Conservation (phyloP, 352 stramenopile genomes). For the Phytophthora rubi region DNA sequence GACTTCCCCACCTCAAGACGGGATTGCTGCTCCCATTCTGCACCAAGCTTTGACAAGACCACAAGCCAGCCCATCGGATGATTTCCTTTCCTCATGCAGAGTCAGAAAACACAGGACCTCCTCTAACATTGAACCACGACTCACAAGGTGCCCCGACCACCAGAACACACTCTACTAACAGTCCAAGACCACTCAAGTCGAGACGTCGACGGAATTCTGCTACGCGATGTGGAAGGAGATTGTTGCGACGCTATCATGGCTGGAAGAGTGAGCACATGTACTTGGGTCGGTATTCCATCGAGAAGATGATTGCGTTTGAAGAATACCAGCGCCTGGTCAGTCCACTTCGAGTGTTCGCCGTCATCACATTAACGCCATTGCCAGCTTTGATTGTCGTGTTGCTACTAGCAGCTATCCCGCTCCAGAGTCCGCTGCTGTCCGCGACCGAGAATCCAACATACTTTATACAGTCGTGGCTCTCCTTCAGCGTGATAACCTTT, state of each 20-base stretch:
- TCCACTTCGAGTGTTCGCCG: conserved; percentile 9
- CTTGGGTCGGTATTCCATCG: conserved; percentile 38
- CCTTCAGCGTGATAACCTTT: conserved; percentile 11
- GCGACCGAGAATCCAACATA: not conserved
- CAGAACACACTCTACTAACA: not conserved
- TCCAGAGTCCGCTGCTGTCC: conserved; percentile 10
- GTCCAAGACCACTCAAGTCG: not conserved
- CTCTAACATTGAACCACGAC: not conserved
- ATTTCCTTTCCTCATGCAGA: not conserved
- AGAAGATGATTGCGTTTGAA: conserved; percentile 35
- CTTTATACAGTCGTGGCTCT: conserved; percentile 21
- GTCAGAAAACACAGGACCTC: not conserved
- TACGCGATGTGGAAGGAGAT: not conserved
- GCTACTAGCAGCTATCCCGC: conserved; percentile 10
- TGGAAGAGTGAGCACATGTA: conserved; percentile 41
- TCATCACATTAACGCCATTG: conserved; percentile 15
- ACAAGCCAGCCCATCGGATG: not conserved
- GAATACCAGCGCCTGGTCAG: conserved; percentile 22
- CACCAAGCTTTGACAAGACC: not conserved
- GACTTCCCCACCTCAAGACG: not conserved
- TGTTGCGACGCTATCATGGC: conserved; percentile 14
- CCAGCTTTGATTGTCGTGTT: conserved; percentile 7
- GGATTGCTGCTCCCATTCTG: not conserved
- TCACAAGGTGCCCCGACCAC: not conserved
- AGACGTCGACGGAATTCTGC: not conserved